Conservation (phyloP, 305 asterid genomes). For the Solanum hybrid region DNA sequence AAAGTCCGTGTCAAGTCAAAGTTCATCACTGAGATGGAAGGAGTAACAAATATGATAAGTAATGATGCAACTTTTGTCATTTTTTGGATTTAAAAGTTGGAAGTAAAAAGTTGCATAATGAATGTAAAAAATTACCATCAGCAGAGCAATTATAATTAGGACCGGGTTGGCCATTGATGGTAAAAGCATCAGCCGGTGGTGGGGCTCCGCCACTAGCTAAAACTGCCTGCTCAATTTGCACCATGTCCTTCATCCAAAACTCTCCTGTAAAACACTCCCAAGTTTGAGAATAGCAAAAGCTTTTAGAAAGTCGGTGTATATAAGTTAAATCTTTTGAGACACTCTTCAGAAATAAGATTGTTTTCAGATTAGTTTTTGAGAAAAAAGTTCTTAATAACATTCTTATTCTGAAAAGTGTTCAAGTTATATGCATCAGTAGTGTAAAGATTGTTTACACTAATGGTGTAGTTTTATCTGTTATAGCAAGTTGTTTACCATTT, state of each 20-base stretch:
- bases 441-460: not conserved
- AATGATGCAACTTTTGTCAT: not conserved
- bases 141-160: constrained; percentile 54
- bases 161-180: constrained; percentile 72
- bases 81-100: not conserved
- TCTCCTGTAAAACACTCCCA: constrained; percentile 32
- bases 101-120: not conserved
- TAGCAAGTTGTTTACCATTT: not conserved
- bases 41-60: not conserved
- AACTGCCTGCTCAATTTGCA: constrained; percentile 39
- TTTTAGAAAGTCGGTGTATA: not conserved
- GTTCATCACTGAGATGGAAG: not conserved
- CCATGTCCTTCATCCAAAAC: constrained; percentile 41
- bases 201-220: constrained; percentile 48
- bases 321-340: not conserved
- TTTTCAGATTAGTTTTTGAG: not conserved
- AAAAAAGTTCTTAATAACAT: too few relatives aligned
- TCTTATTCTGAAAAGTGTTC: not conserved
- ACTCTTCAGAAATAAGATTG: not conserved
- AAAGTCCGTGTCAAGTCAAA: not conserved
- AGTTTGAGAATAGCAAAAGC: not conserved
- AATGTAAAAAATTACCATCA: constrained; percentile 22
- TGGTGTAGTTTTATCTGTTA: not conserved
- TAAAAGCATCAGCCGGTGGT: constrained; percentile 46
- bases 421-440: not conserved